phyloP scores from a whole-genome alignment of 140 eudicot genomes.

The Flaveria floridana region DNA sequence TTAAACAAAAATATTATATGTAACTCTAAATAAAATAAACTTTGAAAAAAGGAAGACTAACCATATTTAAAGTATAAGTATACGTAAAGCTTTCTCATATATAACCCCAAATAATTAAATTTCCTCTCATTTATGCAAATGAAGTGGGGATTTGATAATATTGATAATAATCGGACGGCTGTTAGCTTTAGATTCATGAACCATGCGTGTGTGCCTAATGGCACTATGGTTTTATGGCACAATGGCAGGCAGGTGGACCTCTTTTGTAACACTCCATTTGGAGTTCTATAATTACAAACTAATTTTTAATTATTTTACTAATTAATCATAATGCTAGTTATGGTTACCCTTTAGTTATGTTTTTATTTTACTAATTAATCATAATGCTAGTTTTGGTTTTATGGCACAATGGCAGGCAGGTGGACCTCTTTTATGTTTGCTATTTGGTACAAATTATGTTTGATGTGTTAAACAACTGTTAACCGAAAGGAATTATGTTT shows the following conservation, averaged over 20 bases:
- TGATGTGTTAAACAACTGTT: background rate
- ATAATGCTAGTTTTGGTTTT: no score
- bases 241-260: slow-evolving; percentile 6
- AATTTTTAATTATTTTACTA: background rate
- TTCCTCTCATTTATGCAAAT: background rate
- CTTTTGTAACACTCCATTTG: slow-evolving; percentile 26
- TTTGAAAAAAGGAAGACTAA: no score
- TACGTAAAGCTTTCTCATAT: no score
- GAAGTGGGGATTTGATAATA: background rate
- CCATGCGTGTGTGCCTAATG: slow-evolving; percentile 8
- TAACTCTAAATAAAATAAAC: no score
- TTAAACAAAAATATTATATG: no score
- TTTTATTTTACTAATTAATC: no score
- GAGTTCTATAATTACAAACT: background rate
- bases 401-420: no score
- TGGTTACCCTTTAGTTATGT: no score
- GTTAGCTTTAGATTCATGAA: background rate
- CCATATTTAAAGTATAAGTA: no score
- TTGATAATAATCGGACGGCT: slow-evolving; percentile 8
- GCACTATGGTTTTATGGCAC: background rate
- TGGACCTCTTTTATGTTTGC: no score
- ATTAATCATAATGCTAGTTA: background rate
- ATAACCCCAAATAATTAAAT: no score
- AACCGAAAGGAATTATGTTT: no score
- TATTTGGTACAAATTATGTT: background rate